Evolutionary conservation across 2,329 filamentous ascomycete genomes (phyloP).

Genomic region (Raffaelea arxii): DNA sequence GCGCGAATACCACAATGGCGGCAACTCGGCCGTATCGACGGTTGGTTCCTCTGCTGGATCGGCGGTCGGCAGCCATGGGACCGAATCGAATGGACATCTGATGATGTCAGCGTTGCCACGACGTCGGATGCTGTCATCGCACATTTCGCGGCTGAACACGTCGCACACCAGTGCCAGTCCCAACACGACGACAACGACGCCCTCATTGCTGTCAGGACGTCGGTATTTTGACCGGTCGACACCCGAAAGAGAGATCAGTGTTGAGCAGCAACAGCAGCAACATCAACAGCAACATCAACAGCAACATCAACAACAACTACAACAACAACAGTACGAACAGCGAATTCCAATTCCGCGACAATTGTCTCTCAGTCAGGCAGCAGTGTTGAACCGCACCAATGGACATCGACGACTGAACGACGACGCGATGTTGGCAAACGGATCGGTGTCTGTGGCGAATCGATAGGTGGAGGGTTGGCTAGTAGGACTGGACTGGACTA

Average conservation of each 20-base stretch:
- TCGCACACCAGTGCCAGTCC: conserved; percentile 28
- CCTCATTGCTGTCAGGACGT: conserved; percentile 19
- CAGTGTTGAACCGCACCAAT: conserved; percentile 35
- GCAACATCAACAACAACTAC: conserved; percentile 25
- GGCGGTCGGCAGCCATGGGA: conserved; percentile 3
- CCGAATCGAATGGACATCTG: conserved; percentile 20
- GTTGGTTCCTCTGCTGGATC: not conserved
- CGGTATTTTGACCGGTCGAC: conserved; percentile 39
- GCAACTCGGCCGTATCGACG: not conserved
- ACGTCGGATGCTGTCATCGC: conserved; percentile 41
- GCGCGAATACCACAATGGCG: conserved; percentile 11
- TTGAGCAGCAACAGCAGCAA: conserved; percentile 27
- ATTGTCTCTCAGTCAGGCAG: conserved; percentile 31
- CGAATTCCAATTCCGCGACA: conserved; percentile 28
- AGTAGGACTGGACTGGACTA: no score
- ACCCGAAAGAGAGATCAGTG: conserved; percentile 4
- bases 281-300: conserved; percentile 29
- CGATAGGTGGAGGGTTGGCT: no score
- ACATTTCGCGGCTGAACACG: conserved; percentile 32
- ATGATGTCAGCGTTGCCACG: conserved; percentile 39
- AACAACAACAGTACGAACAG: conserved; percentile 30
- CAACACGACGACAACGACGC: conserved; percentile 18
- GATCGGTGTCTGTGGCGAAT: no score
- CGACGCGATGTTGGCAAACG: no score
- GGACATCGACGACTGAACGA: no score